Evolutionary conservation across 805 yeast genomes (phyloP), one percentile per base, ranked within the genome.

Genomic region (Saturnispora zaruensis): DNA sequence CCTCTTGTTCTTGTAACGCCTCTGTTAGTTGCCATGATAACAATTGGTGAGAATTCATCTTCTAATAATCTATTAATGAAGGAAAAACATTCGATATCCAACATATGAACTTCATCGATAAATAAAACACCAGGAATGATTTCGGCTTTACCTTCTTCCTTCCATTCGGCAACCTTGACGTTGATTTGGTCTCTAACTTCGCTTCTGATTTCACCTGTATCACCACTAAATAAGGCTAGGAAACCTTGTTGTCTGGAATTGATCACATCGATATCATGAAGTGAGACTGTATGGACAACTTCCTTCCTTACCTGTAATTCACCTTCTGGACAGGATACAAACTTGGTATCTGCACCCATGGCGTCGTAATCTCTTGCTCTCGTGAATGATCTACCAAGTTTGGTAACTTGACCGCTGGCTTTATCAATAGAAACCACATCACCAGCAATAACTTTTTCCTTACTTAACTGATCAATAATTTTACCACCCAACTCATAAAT

Each of bases 311-410:
- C 90, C 73, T 93, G 99, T 42, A 93, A 96, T 68, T 93, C 99
- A 48, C 99, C 99, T 71, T 93, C 95, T 53, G 99, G 99, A 60
- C 95, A 76, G 41, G 99, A 96, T 21, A 93, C 98, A 67, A 93
- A 93, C 46, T 59, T 63, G 20, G 67, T 64, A 70, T 93, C 98
- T 70, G 95, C 97, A 25, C 98, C 96, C 75, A 93, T 98, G 53
- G 95, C 78, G 68, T 93, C 99, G 60, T 90, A 93, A 70, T 93
- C 99, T 8, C 99, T 89, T 23, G 99, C 97, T 62, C 89, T 89
- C 0, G 97, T 96, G 67, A 93, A 98, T n/a, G 96, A 86, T 66
- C 99, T 79, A 48, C 99, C 99, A 24, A 93, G 96, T 62, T 98
- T 77, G 63, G 91, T 91, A 38, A 93, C 96, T 21, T 96, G 88